These are phyloP conservation scores for Chalciporus sphaerocephalus DNA, from an alignment of 768 basidiomycete species.

Conservation along the genomic window DNA sequence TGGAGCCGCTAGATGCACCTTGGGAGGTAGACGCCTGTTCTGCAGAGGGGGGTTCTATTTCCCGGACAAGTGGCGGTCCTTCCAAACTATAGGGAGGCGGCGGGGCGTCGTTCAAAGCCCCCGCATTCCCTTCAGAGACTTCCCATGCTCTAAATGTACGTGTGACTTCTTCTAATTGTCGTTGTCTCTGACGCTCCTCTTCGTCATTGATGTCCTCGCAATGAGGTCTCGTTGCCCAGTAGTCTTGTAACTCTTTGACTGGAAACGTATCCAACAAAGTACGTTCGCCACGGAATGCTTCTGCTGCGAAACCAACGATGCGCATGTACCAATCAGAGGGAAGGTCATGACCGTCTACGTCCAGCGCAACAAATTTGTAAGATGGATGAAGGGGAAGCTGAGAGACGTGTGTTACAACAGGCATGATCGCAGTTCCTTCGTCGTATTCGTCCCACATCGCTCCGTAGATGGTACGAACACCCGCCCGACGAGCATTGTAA, in stretches of 20 bases:
- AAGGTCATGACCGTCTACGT: slow-evolving; percentile 72
- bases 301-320: slow-evolving; percentile 67
- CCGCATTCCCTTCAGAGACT: slow-evolving; percentile 6
- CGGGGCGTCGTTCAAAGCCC: slow-evolving; percentile 48
- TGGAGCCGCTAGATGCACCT: neutral
- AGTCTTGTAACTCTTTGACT: slow-evolving; percentile 67
- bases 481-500: slow-evolving; percentile 58
- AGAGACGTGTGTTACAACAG: slow-evolving; percentile 55
- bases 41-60: neutral
- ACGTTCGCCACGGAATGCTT: slow-evolving; percentile 63
- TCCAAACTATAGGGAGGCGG: slow-evolving; percentile 69
- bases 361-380: slow-evolving; percentile 64
- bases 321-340: slow-evolving; percentile 88
- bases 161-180: slow-evolving; percentile 23
- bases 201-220: slow-evolving; percentile 38
- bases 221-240: slow-evolving; percentile 61
- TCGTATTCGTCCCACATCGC: slow-evolving; percentile 94
- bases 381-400: slow-evolving; percentile 58
- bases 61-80: slow-evolving; percentile 15
- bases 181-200: slow-evolving; percentile 11
- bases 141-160: slow-evolving; percentile 45
- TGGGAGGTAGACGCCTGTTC: neutral
- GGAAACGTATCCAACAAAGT: slow-evolving; percentile 60
- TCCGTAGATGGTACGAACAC: slow-evolving; percentile 66
- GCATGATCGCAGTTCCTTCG: slow-evolving; percentile 81